Conservation (phyloP, 2,329 filamentous ascomycete species). For the Penicillium sp. region DNA sequence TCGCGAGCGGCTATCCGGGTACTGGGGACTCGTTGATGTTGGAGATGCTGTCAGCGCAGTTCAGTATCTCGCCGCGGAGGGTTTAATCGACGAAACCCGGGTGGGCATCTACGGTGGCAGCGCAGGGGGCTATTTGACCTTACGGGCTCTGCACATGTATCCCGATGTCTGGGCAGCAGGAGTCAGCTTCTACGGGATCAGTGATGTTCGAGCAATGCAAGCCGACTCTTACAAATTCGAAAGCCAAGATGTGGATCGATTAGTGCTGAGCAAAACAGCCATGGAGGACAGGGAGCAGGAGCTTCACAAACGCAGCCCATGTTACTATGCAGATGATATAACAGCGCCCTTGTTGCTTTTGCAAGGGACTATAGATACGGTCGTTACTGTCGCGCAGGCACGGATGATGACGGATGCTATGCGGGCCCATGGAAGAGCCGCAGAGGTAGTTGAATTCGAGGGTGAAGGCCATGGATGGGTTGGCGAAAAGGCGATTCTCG, state of each 20-base stretch:
- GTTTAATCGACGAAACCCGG: constrained; percentile 37
- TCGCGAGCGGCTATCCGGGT: constrained; percentile 48
- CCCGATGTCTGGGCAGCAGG: constrained; percentile 51
- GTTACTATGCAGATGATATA: constrained; percentile 51
- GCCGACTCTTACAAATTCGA: constrained; percentile 58
- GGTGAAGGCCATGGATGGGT: constrained; percentile 53
- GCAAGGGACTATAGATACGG: constrained; percentile 55
- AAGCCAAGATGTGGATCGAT: constrained; percentile 49
- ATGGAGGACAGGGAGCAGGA: constrained; percentile 44
- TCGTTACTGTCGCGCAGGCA: constrained; percentile 59
- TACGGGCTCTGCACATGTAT: constrained; percentile 50
- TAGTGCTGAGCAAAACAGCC: constrained; percentile 42
- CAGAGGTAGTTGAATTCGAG: constrained; percentile 49
- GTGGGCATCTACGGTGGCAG: constrained; percentile 53
- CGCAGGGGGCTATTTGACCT: constrained; percentile 55
- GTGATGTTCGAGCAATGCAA: constrained; percentile 49
- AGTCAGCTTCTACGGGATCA: constrained; percentile 52
- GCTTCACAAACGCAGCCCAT: constrained; percentile 50
- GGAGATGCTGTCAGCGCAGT: constrained; percentile 52
- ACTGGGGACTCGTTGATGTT: constrained; percentile 53
- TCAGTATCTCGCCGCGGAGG: constrained; percentile 40
- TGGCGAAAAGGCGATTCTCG: constrained; percentile 19
- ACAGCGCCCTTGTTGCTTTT: constrained; percentile 54
- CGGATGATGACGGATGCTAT: constrained; percentile 52
- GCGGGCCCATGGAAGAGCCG: constrained; percentile 42